Base-by-base conservation (phyloP, 768 basidiomycete genomes). In the Podaxis mareebaensis region DNA sequence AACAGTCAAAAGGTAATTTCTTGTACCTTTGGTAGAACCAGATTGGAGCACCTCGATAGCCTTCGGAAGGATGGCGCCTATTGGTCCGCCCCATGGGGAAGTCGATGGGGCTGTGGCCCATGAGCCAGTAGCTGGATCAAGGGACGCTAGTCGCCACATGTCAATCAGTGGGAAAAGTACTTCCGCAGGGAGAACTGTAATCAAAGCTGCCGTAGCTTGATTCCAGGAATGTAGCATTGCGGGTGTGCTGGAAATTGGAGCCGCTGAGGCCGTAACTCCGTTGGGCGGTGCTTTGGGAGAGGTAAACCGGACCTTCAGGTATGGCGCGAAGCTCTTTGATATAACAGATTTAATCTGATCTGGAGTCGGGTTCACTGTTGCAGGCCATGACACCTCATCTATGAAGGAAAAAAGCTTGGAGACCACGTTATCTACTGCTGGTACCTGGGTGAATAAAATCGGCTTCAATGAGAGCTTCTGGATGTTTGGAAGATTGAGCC, bases 151-250 rank as follows among this genome's bases (percentile, higher is more conserved):
- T 1, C 93, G 81, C 89, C 93, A 92, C 66, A 95, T 79, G 70
- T 96, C 95, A 11, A 88, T 82, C 4, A 95, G 71, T 0, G 95
- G 94, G 77, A 96, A 96, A 33, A 93, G 78, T 42, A 84, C 77
- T 8, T 81, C 78, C 0, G 79, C 60, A 0, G 84, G 79, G 1
- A 95, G 82, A 3, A 75, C 76, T 10, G 72, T 62, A 0, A 72
- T 70, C 1, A 93, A 73, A 0, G 73, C 68, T 4, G 66, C 69
- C 3, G 86, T 86, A 3, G 78, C 76, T 12, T 78, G 74, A 0
- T 80, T 71, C 86, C 86, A 91, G 2, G 74, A 68, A 8, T 71
- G 71, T n/a, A 87, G 75, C 3, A 81, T 67, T 1, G 74, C 69
- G 0, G 80, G 66, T 13, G 78, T 72, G 1, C 78, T 78, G 3